phyloP scores from a whole-genome alignment of 2,329 filamentous ascomycete species.

The Fusarium multiceps region DNA sequence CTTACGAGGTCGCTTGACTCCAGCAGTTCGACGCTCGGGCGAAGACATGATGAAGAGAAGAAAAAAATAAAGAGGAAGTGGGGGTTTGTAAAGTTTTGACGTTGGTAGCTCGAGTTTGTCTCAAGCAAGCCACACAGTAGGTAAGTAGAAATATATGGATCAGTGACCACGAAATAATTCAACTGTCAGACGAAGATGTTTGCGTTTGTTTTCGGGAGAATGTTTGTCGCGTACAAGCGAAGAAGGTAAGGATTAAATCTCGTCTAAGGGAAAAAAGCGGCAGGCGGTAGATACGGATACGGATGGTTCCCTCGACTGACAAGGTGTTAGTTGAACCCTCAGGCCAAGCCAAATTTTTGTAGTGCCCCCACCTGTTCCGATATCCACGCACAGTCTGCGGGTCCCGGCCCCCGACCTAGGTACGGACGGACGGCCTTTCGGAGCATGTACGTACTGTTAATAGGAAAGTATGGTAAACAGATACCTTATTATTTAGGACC shows the following conservation, averaged over 20 bases:
- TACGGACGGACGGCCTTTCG: conserved; percentile 6
- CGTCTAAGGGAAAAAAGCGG: conserved; percentile 13
- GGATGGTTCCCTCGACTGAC: conserved; percentile 5
- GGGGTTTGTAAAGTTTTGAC: conserved; percentile 16
- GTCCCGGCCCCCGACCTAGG: conserved; percentile 26
- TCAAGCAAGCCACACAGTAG: conserved; percentile 13
- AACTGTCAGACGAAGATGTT: neutral
- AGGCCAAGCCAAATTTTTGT: conserved; percentile 25
- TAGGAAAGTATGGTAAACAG: neutral
- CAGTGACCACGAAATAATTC: neutral
- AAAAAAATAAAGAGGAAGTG: conserved; percentile 17
- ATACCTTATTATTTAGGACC: neutral
- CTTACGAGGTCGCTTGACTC: conserved; percentile 59
- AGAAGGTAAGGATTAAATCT: conserved; percentile 24
- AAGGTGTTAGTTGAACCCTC: conserved; percentile 35
- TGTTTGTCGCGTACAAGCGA: conserved; percentile 13
- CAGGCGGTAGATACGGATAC: neutral
- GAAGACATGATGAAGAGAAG: conserved; percentile 51
- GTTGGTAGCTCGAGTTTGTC: conserved; percentile 14
- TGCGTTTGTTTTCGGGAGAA: neutral
- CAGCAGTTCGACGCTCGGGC: conserved; percentile 53
- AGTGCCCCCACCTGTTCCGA: conserved; percentile 30
- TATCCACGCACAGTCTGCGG: conserved; percentile 17
- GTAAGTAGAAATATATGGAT: conserved; percentile 1
- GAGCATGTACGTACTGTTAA: neutral